Evolutionary conservation across 192 early-diverging fungal genomes (phyloP), one percentile per base, ranked within the genome.

Genomic region (Mortierella antarctica): DNA sequence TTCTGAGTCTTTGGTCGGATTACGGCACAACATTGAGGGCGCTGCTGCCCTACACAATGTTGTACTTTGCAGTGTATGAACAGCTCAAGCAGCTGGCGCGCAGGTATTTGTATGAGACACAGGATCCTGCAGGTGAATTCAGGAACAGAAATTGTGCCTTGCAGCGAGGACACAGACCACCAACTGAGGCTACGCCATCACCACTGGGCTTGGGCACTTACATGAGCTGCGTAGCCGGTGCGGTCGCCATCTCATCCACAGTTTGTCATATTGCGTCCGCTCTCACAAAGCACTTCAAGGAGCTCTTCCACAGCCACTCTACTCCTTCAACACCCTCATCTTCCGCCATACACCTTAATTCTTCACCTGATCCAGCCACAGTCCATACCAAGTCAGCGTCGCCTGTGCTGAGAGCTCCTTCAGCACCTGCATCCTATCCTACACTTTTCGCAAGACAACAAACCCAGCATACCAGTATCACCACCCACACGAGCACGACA

Each of bases 11-110:
- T 12, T 77, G 74, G 74, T 77, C 74, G 17, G 74, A 67, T 54
- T 77, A 77, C 56, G 18, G 46, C 9, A 61, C 56, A 20, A 44
- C 55, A 18, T 46, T 70, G 15, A 47, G 62, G 11, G 18, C 74
- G 7, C 41, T 77, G 21, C 55, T 77, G 6, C 74, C 74, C 13
- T 77, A 77, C 40, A 77, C 74, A 0, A 70, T 77, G 67, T 18
- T 77, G 9, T 77, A 77, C 53, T 77, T 77, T 64, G 74, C 74
- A 5, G 60, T 67, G 1, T 77, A 77, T 9, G 74, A 77, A 44
- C 74, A 77, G 5, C 46, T 69, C 42, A 77, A 77, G 45, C 67
- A 70, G 46, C 21, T 70, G 46, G 67, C 74, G 4, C 46, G 74
- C 7, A 59, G 55, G 54, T 58, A 31, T 31, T 31, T 31, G 1